Conservation (phyloP, 164 flowering plant species). For the Vitis rupestris region DNA sequence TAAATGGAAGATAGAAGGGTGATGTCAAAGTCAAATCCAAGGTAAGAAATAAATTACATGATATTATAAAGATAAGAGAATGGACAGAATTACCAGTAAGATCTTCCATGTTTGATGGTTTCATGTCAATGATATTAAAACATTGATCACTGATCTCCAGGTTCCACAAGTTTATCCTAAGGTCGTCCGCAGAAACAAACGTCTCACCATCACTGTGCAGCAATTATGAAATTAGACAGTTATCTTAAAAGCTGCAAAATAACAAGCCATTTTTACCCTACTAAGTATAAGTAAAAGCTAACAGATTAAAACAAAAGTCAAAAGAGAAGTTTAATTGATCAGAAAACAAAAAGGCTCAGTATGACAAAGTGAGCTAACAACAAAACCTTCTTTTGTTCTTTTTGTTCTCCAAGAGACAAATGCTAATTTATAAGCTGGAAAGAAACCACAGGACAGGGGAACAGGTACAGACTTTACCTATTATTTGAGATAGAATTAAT, state of each 20-base stretch:
- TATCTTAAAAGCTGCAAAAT: not conserved
- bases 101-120: constrained; percentile 85
- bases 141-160: constrained; percentile 75
- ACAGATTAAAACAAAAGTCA: not conserved
- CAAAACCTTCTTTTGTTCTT: not conserved
- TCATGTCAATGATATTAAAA: constrained; percentile 85
- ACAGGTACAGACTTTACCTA: constrained; percentile 38
- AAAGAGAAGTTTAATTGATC: not conserved
- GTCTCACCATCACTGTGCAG: constrained; percentile 78
- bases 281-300: not conserved
- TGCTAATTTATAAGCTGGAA: not conserved
- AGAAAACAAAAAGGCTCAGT: not conserved
- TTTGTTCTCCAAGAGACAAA: not conserved
- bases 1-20: not conserved
- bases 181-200: constrained; percentile 83
- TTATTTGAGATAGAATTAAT: constrained; percentile 81
- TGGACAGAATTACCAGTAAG: constrained; percentile 55
- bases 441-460: not conserved
- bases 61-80: not conserved
- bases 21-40: no score
- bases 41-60: not conserved
- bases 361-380: not conserved
- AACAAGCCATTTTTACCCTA: not conserved
- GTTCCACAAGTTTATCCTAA: constrained; percentile 89
- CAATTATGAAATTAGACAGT: constrained; percentile 8